Base-by-base conservation (phyloP, 768 basidiomycete genomes). In the Gymnopilus dilepis region DNA sequence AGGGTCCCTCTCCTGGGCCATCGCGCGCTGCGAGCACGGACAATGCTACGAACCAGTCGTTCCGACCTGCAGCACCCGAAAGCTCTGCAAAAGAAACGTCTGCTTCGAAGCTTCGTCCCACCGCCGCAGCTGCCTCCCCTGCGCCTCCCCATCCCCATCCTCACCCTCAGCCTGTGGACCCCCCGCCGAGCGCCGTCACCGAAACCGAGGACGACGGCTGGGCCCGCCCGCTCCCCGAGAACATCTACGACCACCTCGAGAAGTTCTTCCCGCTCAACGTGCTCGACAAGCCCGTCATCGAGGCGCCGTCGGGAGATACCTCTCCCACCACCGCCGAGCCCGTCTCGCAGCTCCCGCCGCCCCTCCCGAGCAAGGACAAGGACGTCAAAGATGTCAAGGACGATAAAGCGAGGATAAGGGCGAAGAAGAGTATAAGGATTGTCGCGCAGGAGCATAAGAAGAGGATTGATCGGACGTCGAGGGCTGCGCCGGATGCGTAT, bases 191-290 rank as follows among this genome's bases (percentile, higher is more conserved):
- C 65, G 86, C 87, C 4, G 91, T 93, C 65, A 86, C 83, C 13
- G 81, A 84, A 62, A 80, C 78, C 54, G 79, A 83, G 62, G 89
- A 87, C 66, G 82, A 84, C 58, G 90, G 90, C 21, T 97, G 94
- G 95, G 91, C 92, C 62, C 92, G 95, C 68, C 96, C 96, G 28
- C 86, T 89, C 45, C 88, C 95, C 0, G 97, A 99, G 76, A 91
- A 92, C 66, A 91, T 99, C 43, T 94, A 95, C 71, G 91, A 98
- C 42, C 88, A 92, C 58, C 82, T 99, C 7, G 94, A 98, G 67
- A 88, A 91, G 62, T 98, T 94, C 80, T 99, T 99, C 83, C 96
- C 97, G 0, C 89, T 91, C 65, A 93, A 97, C 71, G 95, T 98
- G 70, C 86, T 99, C 50, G 97, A 99, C 74, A 92, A 95, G 71